Base-by-base conservation (phyloP, 805 yeast species). In the Saccharomycopsis sp. region DNA sequence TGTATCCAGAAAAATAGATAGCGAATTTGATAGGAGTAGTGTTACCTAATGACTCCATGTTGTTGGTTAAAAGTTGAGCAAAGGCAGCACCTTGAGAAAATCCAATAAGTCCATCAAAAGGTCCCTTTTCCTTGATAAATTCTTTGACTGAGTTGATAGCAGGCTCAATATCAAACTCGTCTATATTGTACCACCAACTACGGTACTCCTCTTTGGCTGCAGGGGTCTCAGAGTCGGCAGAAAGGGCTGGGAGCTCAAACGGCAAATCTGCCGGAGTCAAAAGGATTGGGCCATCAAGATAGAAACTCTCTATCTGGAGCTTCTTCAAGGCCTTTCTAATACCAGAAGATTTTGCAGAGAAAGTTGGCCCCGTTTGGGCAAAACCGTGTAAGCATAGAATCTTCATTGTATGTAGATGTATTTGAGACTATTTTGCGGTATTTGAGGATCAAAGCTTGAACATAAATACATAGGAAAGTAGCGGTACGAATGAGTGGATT, bases 61-160 rank as follows among this genome's bases (percentile, higher is more conserved):
- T 77, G 64, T 83, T 82, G 51, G 88, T 76, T 34, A 91, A 69
- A 24, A 89, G 76, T 1, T 93, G 88, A 0, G 89, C 85, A 41
- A 93, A 73, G 1, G 94, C 96, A 3, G 97, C 96, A 62, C 99
- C 99, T 70, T 94, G 98, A 9, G 96, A 86, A 69, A 93, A 93
- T 0, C 97, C 98, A 51, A 94, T 72, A 20, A 93, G 73, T 3
- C 98, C 99, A 22, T 86, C 87, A 64, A 89, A 88, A 1, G 97
- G 97, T 0, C 89, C 90, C 52, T 88, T 82, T 55, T 78, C 76
- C 25, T 78, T 74, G 52, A 88, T 76, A 62, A 83, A 81, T 24
- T 75, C 71, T 23, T 74, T 75, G 50, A 77, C 81, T 53, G 73
- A 66, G 17, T 69, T 72, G n/a, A 87, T 70, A 8, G 85, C 81